Evolutionary conservation across 2,329 filamentous ascomycete genomes (phyloP).

Genomic region (Mycocentrospora acerina): DNA sequence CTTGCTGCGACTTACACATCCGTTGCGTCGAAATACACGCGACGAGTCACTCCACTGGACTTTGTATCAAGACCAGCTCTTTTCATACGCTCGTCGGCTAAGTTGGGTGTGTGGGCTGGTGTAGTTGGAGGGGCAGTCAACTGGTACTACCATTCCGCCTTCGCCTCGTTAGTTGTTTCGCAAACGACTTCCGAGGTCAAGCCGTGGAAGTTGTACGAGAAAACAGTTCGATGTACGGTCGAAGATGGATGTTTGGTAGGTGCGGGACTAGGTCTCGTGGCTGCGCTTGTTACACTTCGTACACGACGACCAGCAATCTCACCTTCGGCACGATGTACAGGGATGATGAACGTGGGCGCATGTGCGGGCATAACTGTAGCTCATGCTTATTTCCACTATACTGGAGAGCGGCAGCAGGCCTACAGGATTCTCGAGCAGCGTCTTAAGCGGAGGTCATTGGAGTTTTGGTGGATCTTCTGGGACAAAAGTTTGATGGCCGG

Average conservation of each 20-base stretch:
- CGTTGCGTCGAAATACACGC: slow-evolving; percentile 18
- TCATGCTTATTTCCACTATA: slow-evolving; percentile 31
- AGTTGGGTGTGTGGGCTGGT: slow-evolving; percentile 20
- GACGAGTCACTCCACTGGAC: slow-evolving; percentile 10
- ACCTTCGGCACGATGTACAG: slow-evolving; percentile 23
- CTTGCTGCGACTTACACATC: slow-evolving; percentile 28
- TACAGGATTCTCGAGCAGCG: slow-evolving; percentile 16
- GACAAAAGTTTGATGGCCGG: slow-evolving; percentile 26
- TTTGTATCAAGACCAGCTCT: slow-evolving; percentile 16
- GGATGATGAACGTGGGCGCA: slow-evolving; percentile 29
- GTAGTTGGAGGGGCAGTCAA: slow-evolving; percentile 24
- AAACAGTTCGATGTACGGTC: slow-evolving; percentile 22
- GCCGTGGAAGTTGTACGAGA: slow-evolving; percentile 26
- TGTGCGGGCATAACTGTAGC: slow-evolving; percentile 22
- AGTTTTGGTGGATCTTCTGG: slow-evolving; percentile 30
- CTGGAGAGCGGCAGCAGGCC: slow-evolving; percentile 28
- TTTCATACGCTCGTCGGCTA: slow-evolving; percentile 26
- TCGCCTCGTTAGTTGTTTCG: slow-evolving; percentile 16
- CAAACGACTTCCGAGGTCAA: slow-evolving; percentile 9
- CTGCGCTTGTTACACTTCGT: slow-evolving; percentile 22
- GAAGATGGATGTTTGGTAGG: slow-evolving; percentile 31
- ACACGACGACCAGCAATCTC: slow-evolving; percentile 22
- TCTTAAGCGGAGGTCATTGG: slow-evolving; percentile 18
- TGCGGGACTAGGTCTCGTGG: slow-evolving; percentile 23
- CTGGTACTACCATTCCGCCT: slow-evolving; percentile 26